Percentiles rank a stretch among this genome's conserved stretches.
These are phyloP conservation scores for Silene vulgaris DNA, from an alignment of 179 eudicot genomes.

Conservation along the genomic window DNA sequence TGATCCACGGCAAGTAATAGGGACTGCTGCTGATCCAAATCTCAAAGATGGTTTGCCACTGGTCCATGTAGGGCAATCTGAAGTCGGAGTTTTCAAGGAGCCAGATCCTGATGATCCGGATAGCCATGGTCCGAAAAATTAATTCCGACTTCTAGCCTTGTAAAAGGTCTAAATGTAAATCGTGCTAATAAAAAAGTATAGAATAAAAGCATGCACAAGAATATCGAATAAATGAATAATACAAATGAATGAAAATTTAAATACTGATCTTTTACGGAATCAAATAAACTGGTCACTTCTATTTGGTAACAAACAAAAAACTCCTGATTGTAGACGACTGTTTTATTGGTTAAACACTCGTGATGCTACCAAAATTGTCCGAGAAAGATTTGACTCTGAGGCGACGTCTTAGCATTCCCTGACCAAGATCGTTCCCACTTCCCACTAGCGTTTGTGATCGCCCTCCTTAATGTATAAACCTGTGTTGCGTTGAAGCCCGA, in stretches of 20 bases:
- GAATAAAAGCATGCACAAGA: too few relatives aligned
- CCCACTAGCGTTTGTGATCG: too few relatives aligned
- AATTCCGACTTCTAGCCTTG: background rate
- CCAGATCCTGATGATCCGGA: conserved; percentile 12
- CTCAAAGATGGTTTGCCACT: background rate
- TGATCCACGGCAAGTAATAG: background rate
- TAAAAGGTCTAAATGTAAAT: background rate
- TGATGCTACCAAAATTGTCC: too few relatives aligned
- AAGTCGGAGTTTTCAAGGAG: background rate
- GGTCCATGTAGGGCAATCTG: background rate
- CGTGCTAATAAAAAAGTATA: background rate
- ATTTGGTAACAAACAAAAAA: background rate
- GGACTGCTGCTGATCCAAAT: background rate
- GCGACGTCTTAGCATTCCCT: too few relatives aligned
- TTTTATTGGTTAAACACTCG: too few relatives aligned
- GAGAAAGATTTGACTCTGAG: too few relatives aligned
- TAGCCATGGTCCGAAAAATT: background rate
- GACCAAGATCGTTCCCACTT: too few relatives aligned
- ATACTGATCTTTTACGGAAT: background rate
- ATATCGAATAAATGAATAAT: too few relatives aligned
- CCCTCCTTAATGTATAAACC: too few relatives aligned
- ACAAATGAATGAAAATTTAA: too few relatives aligned
- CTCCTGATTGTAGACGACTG: background rate
- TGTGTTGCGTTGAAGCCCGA: too few relatives aligned
- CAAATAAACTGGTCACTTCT: background rate